Percentiles rank a stretch among this genome's conserved stretches.
Evolutionary conservation across 176 grass and related monocot species (phyloP).

Genomic region (Zizania latifolia): DNA sequence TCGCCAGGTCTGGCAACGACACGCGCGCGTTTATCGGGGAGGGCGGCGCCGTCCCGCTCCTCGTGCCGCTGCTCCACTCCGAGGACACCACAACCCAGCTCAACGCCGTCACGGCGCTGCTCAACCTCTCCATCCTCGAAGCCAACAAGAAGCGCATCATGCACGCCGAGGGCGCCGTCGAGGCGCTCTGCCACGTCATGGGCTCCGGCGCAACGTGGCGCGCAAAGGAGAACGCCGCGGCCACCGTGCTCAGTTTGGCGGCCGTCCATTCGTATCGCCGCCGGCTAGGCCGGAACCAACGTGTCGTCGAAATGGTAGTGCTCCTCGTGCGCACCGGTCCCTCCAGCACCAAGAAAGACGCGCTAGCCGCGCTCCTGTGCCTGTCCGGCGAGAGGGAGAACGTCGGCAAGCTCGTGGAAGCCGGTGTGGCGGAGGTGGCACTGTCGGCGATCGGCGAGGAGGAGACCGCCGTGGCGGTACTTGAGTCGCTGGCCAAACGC

Average conservation of each 20-base stretch:
- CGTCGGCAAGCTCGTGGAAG: constrained; percentile 46
- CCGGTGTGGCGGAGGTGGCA: constrained; percentile 44
- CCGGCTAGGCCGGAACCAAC: constrained; percentile 57
- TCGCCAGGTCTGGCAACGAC: constrained; percentile 62
- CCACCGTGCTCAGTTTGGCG: constrained; percentile 62
- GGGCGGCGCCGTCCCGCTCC: constrained; percentile 60
- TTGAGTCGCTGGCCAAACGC: constrained; percentile 58
- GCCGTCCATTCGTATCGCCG: constrained; percentile 67
- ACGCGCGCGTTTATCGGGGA: constrained; percentile 77
- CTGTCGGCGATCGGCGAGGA: constrained; percentile 31
- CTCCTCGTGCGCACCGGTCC: constrained; percentile 47
- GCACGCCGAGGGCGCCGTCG: constrained; percentile 67
- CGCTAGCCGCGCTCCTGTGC: constrained; percentile 62
- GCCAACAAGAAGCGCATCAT: constrained; percentile 90
- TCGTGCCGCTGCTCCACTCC: constrained; percentile 68
- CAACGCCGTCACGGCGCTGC: constrained; percentile 73
- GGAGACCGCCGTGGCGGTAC: constrained; percentile 51
- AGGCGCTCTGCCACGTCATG: constrained; percentile 62
- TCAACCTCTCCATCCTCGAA: constrained; percentile 87
- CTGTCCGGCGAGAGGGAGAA: constrained; percentile 80
- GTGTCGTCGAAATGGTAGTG: constrained; percentile 46
- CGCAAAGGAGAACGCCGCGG: constrained; percentile 86
- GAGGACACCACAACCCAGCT: constrained; percentile 58
- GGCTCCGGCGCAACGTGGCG: constrained; percentile 52
- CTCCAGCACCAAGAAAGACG: constrained; percentile 67